Evolutionary conservation across 2,329 filamentous ascomycete species (phyloP).

Genomic region (Penicillium sp.): DNA sequence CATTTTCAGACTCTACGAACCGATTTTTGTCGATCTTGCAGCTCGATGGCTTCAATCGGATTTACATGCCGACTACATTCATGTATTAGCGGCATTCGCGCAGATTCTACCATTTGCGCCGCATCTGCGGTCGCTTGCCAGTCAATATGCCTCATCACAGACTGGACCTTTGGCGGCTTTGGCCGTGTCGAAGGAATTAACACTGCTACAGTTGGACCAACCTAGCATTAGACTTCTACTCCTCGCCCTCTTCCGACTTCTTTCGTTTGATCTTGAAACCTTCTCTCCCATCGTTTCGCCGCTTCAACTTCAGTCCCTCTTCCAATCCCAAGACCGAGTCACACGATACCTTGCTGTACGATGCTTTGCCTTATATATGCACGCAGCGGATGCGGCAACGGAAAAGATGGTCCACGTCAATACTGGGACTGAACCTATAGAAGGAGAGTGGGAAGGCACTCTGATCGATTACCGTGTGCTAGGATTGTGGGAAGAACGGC

Average conservation of each 20-base stretch:
- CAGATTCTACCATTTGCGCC: constrained; percentile 79
- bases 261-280: constrained; percentile 69
- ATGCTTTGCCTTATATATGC: constrained; percentile 74
- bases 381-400: constrained; percentile 74
- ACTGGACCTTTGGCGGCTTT: constrained; percentile 35
- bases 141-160: constrained; percentile 45
- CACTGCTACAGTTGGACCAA: constrained; percentile 36
- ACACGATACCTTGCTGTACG: constrained; percentile 80
- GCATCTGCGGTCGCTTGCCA: constrained; percentile 71
- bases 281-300: constrained; percentile 67
- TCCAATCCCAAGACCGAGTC: constrained; percentile 56
- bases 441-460: constrained; percentile 72
- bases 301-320: constrained; percentile 65
- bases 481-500: constrained; percentile 61
- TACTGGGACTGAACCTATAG: constrained; percentile 61
- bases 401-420: constrained; percentile 68
- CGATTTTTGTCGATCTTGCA: constrained; percentile 76
- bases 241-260: constrained; percentile 72
- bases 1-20: constrained; percentile 72
- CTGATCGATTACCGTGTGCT: constrained; percentile 76
- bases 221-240: constrained; percentile 50
- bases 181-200: constrained; percentile 30
- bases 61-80: constrained; percentile 33
- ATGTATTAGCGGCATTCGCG: constrained; percentile 69
- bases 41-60: constrained; percentile 66